These are phyloP conservation scores for Hypoxylon sp. DNA, from an alignment of 2,329 filamentous ascomycete species.

Conservation along the genomic window DNA sequence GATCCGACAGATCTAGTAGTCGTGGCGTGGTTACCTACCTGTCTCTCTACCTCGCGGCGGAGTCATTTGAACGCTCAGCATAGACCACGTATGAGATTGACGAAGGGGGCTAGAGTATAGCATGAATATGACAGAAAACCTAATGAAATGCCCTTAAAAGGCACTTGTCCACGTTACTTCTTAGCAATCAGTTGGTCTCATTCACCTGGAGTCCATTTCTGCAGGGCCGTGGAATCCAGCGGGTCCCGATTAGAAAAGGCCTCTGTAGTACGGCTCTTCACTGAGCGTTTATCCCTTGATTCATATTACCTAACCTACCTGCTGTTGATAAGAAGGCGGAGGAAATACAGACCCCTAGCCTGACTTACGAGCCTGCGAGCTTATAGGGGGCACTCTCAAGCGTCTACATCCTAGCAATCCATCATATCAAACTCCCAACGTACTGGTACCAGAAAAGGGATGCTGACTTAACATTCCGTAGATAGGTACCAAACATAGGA, in stretches of 20 bases:
- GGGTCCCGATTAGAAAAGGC: background rate
- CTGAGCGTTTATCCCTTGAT: background rate
- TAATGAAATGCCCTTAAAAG: slow-evolving; percentile 1
- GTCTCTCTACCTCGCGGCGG: background rate
- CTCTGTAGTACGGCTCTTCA: background rate
- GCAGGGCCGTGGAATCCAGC: background rate
- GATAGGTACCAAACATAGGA: background rate
- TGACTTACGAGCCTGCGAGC: background rate
- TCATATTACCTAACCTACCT: background rate
- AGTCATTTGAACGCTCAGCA: background rate
- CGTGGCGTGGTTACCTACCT: background rate
- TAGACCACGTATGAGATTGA: slow-evolving; percentile 10
- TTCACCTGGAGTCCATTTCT: background rate
- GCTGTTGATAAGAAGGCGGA: background rate
- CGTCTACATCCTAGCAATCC: background rate
- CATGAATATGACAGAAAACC: slow-evolving; percentile 33
- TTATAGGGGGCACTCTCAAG: background rate
- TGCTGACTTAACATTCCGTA: background rate
- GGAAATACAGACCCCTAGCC: background rate
- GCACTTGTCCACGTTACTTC: background rate
- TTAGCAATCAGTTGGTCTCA: background rate
- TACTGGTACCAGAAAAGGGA: background rate
- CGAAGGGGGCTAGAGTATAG: slow-evolving; percentile 9
- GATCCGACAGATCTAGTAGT: slow-evolving; percentile 79
- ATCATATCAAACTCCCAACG: background rate